phyloP scores from a whole-genome alignment of 257 asterid genomes.

The Agastache rugosa region DNA sequence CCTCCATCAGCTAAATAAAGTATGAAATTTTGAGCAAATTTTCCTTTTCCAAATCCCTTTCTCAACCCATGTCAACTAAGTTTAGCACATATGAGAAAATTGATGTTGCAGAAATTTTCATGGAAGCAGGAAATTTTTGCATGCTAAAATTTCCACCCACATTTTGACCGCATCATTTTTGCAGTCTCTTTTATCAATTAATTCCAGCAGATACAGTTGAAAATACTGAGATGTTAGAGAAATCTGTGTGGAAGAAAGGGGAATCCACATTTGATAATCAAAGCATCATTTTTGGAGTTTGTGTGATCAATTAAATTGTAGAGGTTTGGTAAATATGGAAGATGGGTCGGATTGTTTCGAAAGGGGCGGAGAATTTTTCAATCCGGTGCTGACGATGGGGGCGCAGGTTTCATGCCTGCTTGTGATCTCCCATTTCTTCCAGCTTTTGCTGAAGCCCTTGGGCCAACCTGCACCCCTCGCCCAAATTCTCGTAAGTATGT shows the following conservation, averaged over 20 bases:
- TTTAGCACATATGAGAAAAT: background rate
- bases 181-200: background rate
- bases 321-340: slow-evolving; percentile 43
- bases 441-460: slow-evolving; percentile 77
- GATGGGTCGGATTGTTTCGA: slow-evolving; percentile 40
- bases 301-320: slow-evolving; percentile 23
- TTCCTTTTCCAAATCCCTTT: slow-evolving; percentile 34
- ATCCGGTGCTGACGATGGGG: slow-evolving; percentile 84
- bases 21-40: slow-evolving; percentile 26
- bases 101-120: slow-evolving; percentile 34
- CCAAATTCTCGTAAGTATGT: slow-evolving; percentile 98
- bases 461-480: slow-evolving; percentile 95
- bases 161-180: background rate
- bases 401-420: slow-evolving; percentile 86
- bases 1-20: slow-evolving; percentile 49
- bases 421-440: slow-evolving; percentile 88
- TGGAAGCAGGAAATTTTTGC: slow-evolving; percentile 27
- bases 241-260: slow-evolving; percentile 18
- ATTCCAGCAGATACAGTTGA: background rate
- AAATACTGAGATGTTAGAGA: slow-evolving; percentile 1
- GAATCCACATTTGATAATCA: slow-evolving; percentile 18
- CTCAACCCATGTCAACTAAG: slow-evolving; percentile 13
- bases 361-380: slow-evolving; percentile 58
- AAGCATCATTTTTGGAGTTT: background rate
- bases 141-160: slow-evolving; percentile 19